Conservation (phyloP, 345 rosid genomes). For the Acer saccharum region DNA sequence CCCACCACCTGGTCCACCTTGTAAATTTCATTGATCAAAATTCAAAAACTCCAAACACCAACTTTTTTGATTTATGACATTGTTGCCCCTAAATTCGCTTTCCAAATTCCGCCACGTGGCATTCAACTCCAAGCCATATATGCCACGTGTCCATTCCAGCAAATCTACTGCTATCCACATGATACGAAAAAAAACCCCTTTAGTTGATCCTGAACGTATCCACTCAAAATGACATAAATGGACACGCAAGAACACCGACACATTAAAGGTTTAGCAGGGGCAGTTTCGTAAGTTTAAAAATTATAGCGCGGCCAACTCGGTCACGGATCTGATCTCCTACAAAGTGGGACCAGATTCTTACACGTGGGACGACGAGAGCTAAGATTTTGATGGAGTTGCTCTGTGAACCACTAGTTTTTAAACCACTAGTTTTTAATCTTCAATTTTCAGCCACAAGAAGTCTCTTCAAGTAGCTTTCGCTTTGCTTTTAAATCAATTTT, state of each 20-base stretch:
- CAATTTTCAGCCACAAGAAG: constrained; percentile 46
- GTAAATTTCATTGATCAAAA: too few relatives aligned
- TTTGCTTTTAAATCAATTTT: constrained; percentile 1
- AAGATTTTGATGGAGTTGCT: constrained; percentile 47
- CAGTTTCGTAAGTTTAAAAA: neutral
- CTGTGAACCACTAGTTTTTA: constrained; percentile 39
- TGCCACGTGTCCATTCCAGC: neutral
- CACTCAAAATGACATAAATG: neutral
- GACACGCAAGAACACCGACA: neutral
- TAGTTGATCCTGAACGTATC: neutral
- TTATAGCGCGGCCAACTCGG: neutral
- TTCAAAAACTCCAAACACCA: too few relatives aligned
- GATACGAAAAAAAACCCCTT: neutral
- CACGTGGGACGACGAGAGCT: constrained; percentile 31
- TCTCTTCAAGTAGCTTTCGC: neutral
- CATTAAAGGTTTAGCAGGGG: neutral
- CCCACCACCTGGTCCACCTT: too few relatives aligned
- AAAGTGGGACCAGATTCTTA: constrained; percentile 9
- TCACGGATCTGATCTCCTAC: neutral
- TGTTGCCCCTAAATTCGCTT: neutral
- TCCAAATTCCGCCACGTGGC: constrained; percentile 4
- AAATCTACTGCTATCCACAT: neutral
- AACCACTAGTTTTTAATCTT: constrained; percentile 38
- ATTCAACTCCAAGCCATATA: accelerated
- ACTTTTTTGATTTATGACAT: neutral